Percentiles rank a stretch among this genome's conserved stretches.
These are phyloP conservation scores for Phialocephala subalpina DNA, from an alignment of 2,329 filamentous ascomycete species.

Conservation along the genomic window DNA sequence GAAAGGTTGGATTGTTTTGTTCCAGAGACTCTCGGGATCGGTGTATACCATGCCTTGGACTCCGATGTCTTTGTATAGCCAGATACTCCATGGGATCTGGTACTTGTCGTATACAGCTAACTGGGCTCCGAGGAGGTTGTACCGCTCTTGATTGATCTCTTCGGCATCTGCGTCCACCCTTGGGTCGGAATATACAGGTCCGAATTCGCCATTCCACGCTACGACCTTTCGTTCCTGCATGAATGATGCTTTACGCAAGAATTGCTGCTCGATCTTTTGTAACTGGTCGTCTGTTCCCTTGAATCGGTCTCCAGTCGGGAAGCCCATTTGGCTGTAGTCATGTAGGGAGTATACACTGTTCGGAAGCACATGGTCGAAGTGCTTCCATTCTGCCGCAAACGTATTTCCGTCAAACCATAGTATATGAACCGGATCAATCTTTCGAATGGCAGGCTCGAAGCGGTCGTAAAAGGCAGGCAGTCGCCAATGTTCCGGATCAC, in stretches of 20 bases:
- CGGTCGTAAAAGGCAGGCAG: conserved; percentile 52
- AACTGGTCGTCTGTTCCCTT: conserved; percentile 53
- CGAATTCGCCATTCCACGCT: conserved; percentile 62
- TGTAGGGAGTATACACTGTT: conserved; percentile 61
- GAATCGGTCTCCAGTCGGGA: conserved; percentile 53
- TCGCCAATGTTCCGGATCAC: conserved; percentile 45
- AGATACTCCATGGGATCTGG: conserved; percentile 65
- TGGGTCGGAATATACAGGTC: conserved; percentile 49
- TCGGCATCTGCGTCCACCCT: conserved; percentile 44
- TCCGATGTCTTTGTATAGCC: conserved; percentile 66
- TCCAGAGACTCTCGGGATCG: conserved; percentile 52
- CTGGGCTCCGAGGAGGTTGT: conserved; percentile 55
- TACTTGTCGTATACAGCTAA: conserved; percentile 60
- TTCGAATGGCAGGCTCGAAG: conserved; percentile 49
- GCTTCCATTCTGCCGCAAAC: conserved; percentile 59
- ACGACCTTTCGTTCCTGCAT: conserved; percentile 51
- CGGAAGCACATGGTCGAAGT: conserved; percentile 51
- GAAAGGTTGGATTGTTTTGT: conserved; percentile 58
- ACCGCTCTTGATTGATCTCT: conserved; percentile 52
- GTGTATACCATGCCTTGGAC: conserved; percentile 63
- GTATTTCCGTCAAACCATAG: conserved; percentile 61
- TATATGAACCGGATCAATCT: conserved; percentile 56
- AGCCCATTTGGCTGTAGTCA: conserved; percentile 61
- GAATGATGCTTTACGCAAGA: conserved; percentile 53
- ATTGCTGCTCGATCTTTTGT: conserved; percentile 48